Evolutionary conservation across 2,329 filamentous ascomycete species (phyloP), one percentile per base, ranked within the genome.

Genomic region (Cucurbitaria berberidis): DNA sequence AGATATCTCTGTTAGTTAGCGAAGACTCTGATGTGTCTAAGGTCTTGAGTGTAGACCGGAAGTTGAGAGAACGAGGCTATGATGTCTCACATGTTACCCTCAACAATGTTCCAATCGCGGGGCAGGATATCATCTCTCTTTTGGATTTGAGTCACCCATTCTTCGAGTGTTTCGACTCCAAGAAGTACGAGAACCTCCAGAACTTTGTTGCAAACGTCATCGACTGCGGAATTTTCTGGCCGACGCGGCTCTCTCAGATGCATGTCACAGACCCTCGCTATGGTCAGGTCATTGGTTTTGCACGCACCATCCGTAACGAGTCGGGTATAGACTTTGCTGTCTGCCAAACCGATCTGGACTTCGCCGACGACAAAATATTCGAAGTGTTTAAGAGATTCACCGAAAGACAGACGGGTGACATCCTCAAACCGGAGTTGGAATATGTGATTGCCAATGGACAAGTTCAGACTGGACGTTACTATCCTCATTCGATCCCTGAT

Each of bases 231-330:
- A 3, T 60, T 7, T 46, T 76, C 3, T 76, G 74, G 74, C 34
- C 73, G 1, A 74, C 68, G 0, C 29, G 29, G 0, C 48, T 56
- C 1, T 61, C 53, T 2, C 63, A 73, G 30, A 43, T 68, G 0
- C 16, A 42, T 6, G 70, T 64, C 48, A 24, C n/a, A 2, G 67
- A 76, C 16, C 72, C 74, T 1, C 36, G 63, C 3, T 73, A 58
- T 45, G 61, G 51, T 0, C 66, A 68, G 26, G 57, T 67, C 5
- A 32, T 69, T 5, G 74, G 74, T 7, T 24, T 68, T 1, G 60
- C 68, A 2, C 58, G 74, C 3, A 64, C 64, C 0, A 55, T 73
- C 7, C 67, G 73, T 0, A 47, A 56, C 0, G 74, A 77, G 49
- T 32, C 67, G 30, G 16, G 36, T 0, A 35, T 69, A 0, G 60